Evolutionary conservation across 2,329 filamentous ascomycete species (phyloP).

Genomic region (Apiospora phragmitis): DNA sequence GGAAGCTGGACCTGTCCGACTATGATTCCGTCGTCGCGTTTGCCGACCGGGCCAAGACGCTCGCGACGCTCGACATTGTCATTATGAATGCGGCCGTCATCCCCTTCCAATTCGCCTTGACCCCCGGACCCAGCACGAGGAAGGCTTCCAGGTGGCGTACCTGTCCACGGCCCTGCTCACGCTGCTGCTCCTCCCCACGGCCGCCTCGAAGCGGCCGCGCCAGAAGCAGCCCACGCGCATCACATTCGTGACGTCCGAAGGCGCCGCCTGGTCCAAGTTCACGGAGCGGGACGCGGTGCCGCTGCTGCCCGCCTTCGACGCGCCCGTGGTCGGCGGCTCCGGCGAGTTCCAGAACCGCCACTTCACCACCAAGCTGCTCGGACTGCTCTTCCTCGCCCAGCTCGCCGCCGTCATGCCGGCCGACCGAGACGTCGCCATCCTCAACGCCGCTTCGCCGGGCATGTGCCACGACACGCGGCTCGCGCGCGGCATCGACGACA

Average conservation of each 20-base stretch:
- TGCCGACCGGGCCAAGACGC: conserved; percentile 26
- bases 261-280: conserved; percentile 14
- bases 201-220: conserved; percentile 32
- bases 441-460: not conserved
- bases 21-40: conserved; percentile 42
- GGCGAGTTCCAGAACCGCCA: not conserved
- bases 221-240: not conserved
- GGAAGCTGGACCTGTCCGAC: conserved; percentile 40
- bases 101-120: conserved; percentile 20
- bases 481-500: not conserved
- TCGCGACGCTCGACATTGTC: conserved; percentile 38
- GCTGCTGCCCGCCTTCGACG: conserved; percentile 6
- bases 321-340: not conserved
- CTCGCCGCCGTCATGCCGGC: not conserved
- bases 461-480: not conserved
- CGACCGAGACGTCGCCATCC: not conserved
- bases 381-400: not conserved
- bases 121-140: conserved; percentile 37
- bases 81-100: conserved; percentile 35
- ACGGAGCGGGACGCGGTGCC: conserved; percentile 15
- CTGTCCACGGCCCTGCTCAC: conserved; percentile 49
- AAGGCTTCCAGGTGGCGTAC: conserved; percentile 51
- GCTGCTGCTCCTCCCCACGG: conserved; percentile 45
- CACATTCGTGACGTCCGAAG: conserved; percentile 24
- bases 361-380: conserved; percentile 14